Conservation (phyloP, 1,284 basidiomycete genomes). For the Rhodotorula sp. region DNA sequence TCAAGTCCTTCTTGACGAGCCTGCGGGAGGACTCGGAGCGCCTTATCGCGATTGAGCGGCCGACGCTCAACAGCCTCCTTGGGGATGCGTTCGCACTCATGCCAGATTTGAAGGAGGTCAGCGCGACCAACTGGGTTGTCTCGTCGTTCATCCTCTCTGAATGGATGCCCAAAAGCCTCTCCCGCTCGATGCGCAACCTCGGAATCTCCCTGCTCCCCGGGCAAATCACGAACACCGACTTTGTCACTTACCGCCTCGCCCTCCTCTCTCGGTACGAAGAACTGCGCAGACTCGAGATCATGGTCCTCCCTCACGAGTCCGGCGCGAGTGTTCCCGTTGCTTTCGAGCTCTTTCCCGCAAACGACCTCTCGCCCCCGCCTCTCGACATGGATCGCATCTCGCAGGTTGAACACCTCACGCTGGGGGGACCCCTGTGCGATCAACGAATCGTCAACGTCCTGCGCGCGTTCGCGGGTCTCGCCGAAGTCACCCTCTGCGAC, state of each 20-base stretch:
- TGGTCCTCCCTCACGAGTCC: slow-evolving; percentile 20
- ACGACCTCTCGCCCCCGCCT: background rate
- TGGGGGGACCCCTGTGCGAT: slow-evolving; percentile 21
- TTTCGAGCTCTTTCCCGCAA: slow-evolving; percentile 28
- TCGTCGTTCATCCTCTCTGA: slow-evolving; percentile 8
- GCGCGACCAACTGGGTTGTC: slow-evolving; percentile 4
- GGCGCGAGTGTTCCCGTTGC: background rate
- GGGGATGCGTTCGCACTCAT: slow-evolving; percentile 1
- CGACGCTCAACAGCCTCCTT: slow-evolving; percentile 1
- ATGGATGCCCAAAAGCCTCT: background rate
- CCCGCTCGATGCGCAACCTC: background rate
- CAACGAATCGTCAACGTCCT: slow-evolving; percentile 18
- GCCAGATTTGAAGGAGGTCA: slow-evolving; percentile 1
- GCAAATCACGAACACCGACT: slow-evolving; percentile 18
- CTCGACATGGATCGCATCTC: slow-evolving; percentile 20
- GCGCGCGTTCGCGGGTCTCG: slow-evolving; percentile 3
- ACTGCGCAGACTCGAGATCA: slow-evolving; percentile 8
- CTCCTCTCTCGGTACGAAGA: slow-evolving; percentile 1
- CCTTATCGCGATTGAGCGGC: slow-evolving; percentile 1
- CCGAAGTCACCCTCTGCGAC: slow-evolving; percentile 4
- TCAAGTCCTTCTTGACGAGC: background rate
- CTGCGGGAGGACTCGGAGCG: slow-evolving; percentile 4
- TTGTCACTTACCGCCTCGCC: slow-evolving; percentile 21
- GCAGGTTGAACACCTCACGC: slow-evolving; percentile 4
- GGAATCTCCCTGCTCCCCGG: slow-evolving; percentile 1